Percentiles rank a stretch among this genome's conserved stretches.
These are phyloP conservation scores for Fulvia fulva DNA, from an alignment of 2,329 filamentous ascomycete genomes.

Conservation along the genomic window DNA sequence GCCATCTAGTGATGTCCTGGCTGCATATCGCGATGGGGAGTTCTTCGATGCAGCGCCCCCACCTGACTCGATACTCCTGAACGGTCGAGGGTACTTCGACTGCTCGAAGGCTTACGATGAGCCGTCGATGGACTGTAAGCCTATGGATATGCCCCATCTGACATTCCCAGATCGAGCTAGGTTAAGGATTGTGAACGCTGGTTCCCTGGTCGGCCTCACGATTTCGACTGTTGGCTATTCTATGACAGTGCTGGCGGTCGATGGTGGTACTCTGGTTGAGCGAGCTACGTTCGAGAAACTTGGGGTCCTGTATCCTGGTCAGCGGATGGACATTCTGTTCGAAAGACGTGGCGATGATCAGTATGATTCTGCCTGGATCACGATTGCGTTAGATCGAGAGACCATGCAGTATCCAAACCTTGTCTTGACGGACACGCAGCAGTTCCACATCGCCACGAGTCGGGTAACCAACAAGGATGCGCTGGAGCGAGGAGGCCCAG, in stretches of 20 bases:
- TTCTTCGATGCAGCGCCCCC: slow-evolving; percentile 45
- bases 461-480: neutral
- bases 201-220: slow-evolving; percentile 39
- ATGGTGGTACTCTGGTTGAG: slow-evolving; percentile 38
- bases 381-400: slow-evolving; percentile 26
- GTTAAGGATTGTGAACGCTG: slow-evolving; percentile 39
- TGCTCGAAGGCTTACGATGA: slow-evolving; percentile 44
- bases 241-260: slow-evolving; percentile 35
- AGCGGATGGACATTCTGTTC: slow-evolving; percentile 40
- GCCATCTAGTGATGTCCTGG: slow-evolving; percentile 38
- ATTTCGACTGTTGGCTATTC: slow-evolving; percentile 3
- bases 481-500: neutral
- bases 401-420: slow-evolving; percentile 45
- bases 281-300: slow-evolving; percentile 28
- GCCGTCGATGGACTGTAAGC: slow-evolving; percentile 41
- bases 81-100: slow-evolving; percentile 44
- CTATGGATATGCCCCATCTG: slow-evolving; percentile 7
- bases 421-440: slow-evolving; percentile 33
- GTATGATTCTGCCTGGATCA: slow-evolving; percentile 8
- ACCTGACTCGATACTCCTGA: slow-evolving; percentile 47
- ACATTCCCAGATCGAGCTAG: slow-evolving; percentile 12
- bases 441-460: slow-evolving; percentile 8
- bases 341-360: slow-evolving; percentile 13
- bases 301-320: slow-evolving; percentile 43
- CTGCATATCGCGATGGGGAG: slow-evolving; percentile 41